Base-by-base conservation (phyloP, 2,329 filamentous ascomycete genomes). In the Trichoderma sp. region DNA sequence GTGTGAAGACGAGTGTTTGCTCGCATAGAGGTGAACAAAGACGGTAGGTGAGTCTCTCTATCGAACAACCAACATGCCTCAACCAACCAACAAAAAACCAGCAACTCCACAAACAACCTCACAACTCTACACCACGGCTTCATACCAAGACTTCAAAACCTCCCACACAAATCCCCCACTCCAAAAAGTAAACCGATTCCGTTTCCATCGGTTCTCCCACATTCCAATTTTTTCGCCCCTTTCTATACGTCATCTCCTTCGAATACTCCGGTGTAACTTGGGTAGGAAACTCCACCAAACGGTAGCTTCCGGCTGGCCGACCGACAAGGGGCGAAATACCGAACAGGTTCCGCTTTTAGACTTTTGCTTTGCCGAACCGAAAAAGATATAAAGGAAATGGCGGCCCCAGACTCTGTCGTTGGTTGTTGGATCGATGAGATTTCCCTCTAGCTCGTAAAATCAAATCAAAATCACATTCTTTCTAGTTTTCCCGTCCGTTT, bases 221-320 rank as follows among this genome's bases (percentile, higher is more conserved):
- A 22, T 48, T 48, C 42, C 42, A 48, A 48, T 22, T 48, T 48
- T 22, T 22, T 22, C 42, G 42, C 25, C 29, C 25, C 34, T 50
- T 45, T 22, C n/a, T 12, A n/a, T 29, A 32, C 50, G 17, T 34
- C 32, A 32, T 34, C 22, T 6, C 17, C 25, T 35, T n/a, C n/a
- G n/a, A 34, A 19, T 34, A 12, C 42, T 32, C 56, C 42, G 52
- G 34, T n/a, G n/a, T 12, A 37, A 29, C 42, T 39, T 32, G 59
- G 59, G 22, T 27, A 5, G 56, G 27, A 12, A 37, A 17, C 39
- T 63, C 48, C 65, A 59, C 34, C 64, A n/a, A n/a, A 54, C 48
- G 6, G 13, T 52, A 35, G 57, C 65, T 67, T 67, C 65, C 65
- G 48, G 57, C 48, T 37, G 58, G 50, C 65, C 65, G 65, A 58